Conservation (phyloP, 2,329 filamentous ascomycete species). For the Aspergillus sp. region DNA sequence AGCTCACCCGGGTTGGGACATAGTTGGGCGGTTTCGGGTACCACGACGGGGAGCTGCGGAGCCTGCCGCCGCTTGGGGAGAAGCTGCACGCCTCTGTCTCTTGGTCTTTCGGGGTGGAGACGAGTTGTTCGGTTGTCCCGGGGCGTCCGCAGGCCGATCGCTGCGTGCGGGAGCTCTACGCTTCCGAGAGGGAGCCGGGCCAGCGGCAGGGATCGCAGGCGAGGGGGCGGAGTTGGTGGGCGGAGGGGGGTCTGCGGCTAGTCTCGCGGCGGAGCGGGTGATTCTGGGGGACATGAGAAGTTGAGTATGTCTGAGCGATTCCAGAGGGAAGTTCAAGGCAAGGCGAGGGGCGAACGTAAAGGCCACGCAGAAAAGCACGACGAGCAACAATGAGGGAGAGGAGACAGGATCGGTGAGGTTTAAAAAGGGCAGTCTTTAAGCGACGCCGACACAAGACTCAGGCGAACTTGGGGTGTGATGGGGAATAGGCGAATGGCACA, state of each 20-base stretch:
- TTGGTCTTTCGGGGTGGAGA: slow-evolving; percentile 62
- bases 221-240: slow-evolving; percentile 42
- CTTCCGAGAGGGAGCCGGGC: slow-evolving; percentile 62
- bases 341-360: slow-evolving; percentile 6
- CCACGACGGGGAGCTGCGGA: slow-evolving; percentile 45
- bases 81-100: slow-evolving; percentile 65
- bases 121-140: slow-evolving; percentile 31
- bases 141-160: slow-evolving; percentile 44
- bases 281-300: slow-evolving; percentile 95
- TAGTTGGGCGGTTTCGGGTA: slow-evolving; percentile 35
- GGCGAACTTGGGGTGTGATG: neutral
- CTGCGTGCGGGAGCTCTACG: slow-evolving; percentile 66
- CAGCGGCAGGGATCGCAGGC: slow-evolving; percentile 42
- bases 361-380: neutral
- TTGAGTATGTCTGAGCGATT: slow-evolving; percentile 28
- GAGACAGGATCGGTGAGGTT: neutral
- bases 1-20: slow-evolving; percentile 44
- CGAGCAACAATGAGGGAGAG: neutral
- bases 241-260: slow-evolving; percentile 65
- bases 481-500: neutral
- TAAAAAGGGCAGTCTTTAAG: neutral
- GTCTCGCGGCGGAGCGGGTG: slow-evolving; percentile 90
- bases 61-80: slow-evolving; percentile 36
- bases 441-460: neutral
- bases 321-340: slow-evolving; percentile 9